Evolutionary conservation across 2,329 filamentous ascomycete genomes (phyloP), one percentile per base, ranked within the genome.

Genomic region (Aureobasidium mangrovei): DNA sequence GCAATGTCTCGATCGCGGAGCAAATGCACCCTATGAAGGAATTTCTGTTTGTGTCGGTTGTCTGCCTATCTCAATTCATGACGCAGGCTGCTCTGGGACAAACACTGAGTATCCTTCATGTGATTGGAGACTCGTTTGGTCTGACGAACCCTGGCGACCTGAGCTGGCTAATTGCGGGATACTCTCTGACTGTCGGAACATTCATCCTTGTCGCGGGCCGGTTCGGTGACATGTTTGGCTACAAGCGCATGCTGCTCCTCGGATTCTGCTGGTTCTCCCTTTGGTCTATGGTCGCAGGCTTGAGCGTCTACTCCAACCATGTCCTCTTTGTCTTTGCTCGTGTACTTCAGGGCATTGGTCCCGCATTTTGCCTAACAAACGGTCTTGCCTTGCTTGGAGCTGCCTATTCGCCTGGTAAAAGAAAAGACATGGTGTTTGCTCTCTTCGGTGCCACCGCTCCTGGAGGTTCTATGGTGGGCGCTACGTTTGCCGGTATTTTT

Each of bases 131-230:
- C 24, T 67, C 67, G 38, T 72, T 78, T 42, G 66, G 65, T 6
- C 65, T 68, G 24, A 29, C 12, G 1, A 67, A 68, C 49, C 67
- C 72, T 2, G 74, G 70, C 18, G 65, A 74, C 39, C 66, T 72
- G 28, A 68, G 68, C n/a, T 74, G 72, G 72, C 63, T 73, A 42
- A 69, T 72, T 42, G 71, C 72, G 3, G 71, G 64, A 12, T 74
- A 72, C 61, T 66, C 63, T 39, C 60, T 74, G n/a, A 72, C 72
- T 2, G 70, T 73, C 9, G 72, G 72, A 8, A 72, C 70, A 2
- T 73, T 74, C 58, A 74, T 74, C 55, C 65, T 74, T 40, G 67
- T 72, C 27, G 69, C 69, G 7, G 72, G 72, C 8, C 65, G 71
- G 27, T 58, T 73, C 6, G 72, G 72, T 6, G 72, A 74, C 54